Percentiles rank a stretch among this genome's conserved stretches.
Evolutionary conservation across 2,329 filamentous ascomycete genomes (phyloP).

Genomic region (Tricladium varicosporioides): DNA sequence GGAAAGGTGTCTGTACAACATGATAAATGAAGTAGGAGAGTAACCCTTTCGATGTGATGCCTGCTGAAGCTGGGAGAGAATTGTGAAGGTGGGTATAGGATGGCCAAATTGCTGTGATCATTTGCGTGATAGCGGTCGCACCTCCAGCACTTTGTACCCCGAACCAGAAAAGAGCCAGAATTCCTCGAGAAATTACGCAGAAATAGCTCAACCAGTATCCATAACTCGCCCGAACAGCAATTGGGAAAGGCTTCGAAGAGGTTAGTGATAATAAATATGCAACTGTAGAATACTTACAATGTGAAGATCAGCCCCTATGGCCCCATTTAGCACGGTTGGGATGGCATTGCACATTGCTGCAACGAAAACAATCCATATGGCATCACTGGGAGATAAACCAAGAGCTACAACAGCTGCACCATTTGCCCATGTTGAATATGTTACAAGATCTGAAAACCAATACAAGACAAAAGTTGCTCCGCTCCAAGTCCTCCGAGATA

Average conservation of each 20-base stretch:
- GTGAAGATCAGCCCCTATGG: slow-evolving; percentile 35
- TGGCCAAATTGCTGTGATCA: slow-evolving; percentile 48
- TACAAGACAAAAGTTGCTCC: slow-evolving; percentile 19
- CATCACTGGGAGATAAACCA: slow-evolving; percentile 16
- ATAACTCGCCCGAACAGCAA: slow-evolving; percentile 13
- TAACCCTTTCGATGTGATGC: slow-evolving; percentile 54
- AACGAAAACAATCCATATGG: slow-evolving; percentile 44
- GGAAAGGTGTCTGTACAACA: slow-evolving; percentile 30
- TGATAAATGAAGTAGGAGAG: slow-evolving; percentile 47
- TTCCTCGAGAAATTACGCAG: slow-evolving; percentile 14
- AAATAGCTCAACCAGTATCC: slow-evolving; percentile 16
- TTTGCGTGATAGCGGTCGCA: slow-evolving; percentile 33
- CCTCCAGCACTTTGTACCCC: slow-evolving; percentile 15
- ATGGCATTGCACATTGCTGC: slow-evolving; percentile 59
- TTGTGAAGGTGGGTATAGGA: slow-evolving; percentile 47
- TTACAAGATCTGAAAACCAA: slow-evolving; percentile 24
- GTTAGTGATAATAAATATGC: not conserved
- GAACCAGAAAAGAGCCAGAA: slow-evolving; percentile 18
- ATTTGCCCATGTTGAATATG: slow-evolving; percentile 17
- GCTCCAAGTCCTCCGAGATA: slow-evolving; percentile 18
- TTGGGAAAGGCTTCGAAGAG: slow-evolving; percentile 10
- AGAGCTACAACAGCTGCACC: slow-evolving; percentile 18
- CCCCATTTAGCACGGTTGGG: slow-evolving; percentile 43
- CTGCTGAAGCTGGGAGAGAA: slow-evolving; percentile 42
- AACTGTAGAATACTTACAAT: slow-evolving; percentile 3